Conservation (phyloP, 768 basidiomycete species). For the Rhodocollybia butyracea region DNA sequence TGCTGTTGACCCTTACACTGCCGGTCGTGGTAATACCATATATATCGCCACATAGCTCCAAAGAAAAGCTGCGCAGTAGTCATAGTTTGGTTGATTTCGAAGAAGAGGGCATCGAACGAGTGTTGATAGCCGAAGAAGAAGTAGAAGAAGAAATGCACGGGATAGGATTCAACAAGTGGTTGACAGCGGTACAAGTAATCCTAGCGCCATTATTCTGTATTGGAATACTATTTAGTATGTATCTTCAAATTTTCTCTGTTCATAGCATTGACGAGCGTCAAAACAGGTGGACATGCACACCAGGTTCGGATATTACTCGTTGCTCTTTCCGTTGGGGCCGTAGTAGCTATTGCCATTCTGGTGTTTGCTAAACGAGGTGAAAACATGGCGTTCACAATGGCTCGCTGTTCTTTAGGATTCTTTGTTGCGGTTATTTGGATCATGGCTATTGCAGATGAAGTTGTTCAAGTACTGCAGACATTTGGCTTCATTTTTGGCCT, state of each 20-base stretch:
- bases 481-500: constrained; percentile 93
- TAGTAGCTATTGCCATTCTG: constrained; percentile 52
- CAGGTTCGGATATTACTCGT: constrained; percentile 52
- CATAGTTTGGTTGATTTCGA: constrained; percentile 64
- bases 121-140: constrained; percentile 71
- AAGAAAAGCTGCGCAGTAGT: constrained; percentile 43
- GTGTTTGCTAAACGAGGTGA: constrained; percentile 59
- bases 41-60: constrained; percentile 23
- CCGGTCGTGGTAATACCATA: constrained; percentile 81
- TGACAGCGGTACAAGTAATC: constrained; percentile 81
- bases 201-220: constrained; percentile 79
- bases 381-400: constrained; percentile 55
- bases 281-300: constrained; percentile 42
- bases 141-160: constrained; percentile 68
- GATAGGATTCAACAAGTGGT: constrained; percentile 70
- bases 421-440: constrained; percentile 93
- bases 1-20: constrained; percentile 82
- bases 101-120: constrained; percentile 68
- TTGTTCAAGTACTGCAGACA: constrained; percentile 89
- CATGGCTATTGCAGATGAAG: constrained; percentile 96
- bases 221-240: constrained; percentile 72
- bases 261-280: constrained; percentile 5
- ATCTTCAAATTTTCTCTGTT: background rate
- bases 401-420: constrained; percentile 89
- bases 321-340: constrained; percentile 50